Evolutionary conservation across 2,329 filamentous ascomycete species (phyloP), one percentile per base, ranked within the genome.

Genomic region (Pseudogymnoascus sp.): DNA sequence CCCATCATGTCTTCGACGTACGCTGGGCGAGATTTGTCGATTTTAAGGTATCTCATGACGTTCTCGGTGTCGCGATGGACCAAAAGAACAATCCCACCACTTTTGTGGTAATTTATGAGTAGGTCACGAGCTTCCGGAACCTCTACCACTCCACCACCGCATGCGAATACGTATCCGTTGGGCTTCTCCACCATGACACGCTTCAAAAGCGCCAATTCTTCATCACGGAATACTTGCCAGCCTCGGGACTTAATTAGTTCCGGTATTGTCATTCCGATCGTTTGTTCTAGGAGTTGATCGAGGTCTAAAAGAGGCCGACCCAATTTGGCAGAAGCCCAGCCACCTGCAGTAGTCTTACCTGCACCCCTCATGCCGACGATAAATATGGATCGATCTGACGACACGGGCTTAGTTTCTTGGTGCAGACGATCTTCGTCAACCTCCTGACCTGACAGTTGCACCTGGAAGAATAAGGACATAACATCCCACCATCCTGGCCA

Each of bases 401-500:
- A 61, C 1, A 68, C 74, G 60, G 69, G 74, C 65, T 77, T 79
- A 64, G 75, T 75, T 61, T 72, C 68, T 11, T 72, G 69, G 50
- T 56, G 50, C n/a, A 56, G 6, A 31, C 75, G 76, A 10, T 75
- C 71, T 24, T 76, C 74, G 40, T 73, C 73, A 31, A 70, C 64
- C 43, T 73, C 91, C 37, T 88, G 84, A 11, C 95, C 95, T 65
- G 88, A 84, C n/a, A 98, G 79, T 28, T 82, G 77, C 28, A 90
- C 89, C 35, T 86, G 82, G 79, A 97, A 99, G 12, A 85, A 84
- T 68, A 89, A 86, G 22, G 88, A 87, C 63, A 98, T 78, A 16
- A 88, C 86, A 75, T 99, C 95, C 95, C 95, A 99, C 91, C 95
- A 99, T 8, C 93, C 95, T 0, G 95, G 95, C 95, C 95, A 99